Evolutionary conservation across 1,284 basidiomycete species (phyloP).

Genomic region (Caloboletus inedulis): DNA sequence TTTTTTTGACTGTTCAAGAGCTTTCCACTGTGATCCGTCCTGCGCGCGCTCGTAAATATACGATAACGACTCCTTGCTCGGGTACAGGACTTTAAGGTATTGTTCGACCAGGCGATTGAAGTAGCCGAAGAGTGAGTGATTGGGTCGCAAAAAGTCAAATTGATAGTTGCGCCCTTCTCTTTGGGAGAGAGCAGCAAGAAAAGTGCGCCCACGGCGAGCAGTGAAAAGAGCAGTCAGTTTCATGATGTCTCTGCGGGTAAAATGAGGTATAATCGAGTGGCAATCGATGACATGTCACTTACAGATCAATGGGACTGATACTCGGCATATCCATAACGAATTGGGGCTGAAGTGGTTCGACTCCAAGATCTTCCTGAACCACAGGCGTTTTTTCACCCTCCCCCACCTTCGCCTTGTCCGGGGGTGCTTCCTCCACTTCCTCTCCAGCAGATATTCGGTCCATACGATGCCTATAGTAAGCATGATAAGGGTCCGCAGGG

Average conservation of each 20-base stretch:
- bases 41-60: slow-evolving; percentile 63
- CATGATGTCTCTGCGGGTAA: slow-evolving; percentile 69
- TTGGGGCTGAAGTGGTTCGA: slow-evolving; percentile 80
- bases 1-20: slow-evolving; percentile 73
- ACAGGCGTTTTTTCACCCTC: slow-evolving; percentile 36
- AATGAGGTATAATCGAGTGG: slow-evolving; percentile 17
- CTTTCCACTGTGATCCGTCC: slow-evolving; percentile 66
- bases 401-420: slow-evolving; percentile 46
- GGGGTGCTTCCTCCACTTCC: slow-evolving; percentile 55
- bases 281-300: slow-evolving; percentile 35
- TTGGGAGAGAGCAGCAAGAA: slow-evolving; percentile 82
- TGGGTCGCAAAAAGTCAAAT: slow-evolving; percentile 96
- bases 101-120: slow-evolving; percentile 98
- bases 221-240: slow-evolving; percentile 96
- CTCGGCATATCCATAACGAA: slow-evolving; percentile 90
- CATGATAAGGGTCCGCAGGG: slow-evolving; percentile 92
- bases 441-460: slow-evolving; percentile 76
- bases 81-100: slow-evolving; percentile 89
- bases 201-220: slow-evolving; percentile 85
- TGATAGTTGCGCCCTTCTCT: slow-evolving; percentile 95
- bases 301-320: slow-evolving; percentile 90
- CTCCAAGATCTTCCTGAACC: slow-evolving; percentile 52
- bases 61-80: slow-evolving; percentile 72
- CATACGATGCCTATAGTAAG: slow-evolving; percentile 91
- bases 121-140: slow-evolving; percentile 92